These are phyloP conservation scores for Capronia americana DNA, from an alignment of 2,329 filamentous ascomycete genomes.

Conservation along the genomic window DNA sequence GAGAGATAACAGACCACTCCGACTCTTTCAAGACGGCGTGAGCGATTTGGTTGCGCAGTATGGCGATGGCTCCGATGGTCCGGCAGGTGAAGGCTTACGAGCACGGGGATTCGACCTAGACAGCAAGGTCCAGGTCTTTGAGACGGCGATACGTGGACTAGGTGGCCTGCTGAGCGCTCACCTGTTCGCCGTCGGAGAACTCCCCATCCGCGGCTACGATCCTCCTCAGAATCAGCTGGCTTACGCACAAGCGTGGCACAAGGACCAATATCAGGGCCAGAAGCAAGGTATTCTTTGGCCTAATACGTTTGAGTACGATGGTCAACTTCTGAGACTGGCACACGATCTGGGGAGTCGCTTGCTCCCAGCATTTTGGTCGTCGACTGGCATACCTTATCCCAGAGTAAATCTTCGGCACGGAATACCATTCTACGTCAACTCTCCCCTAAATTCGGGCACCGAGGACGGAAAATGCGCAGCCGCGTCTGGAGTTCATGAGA, in stretches of 20 bases:
- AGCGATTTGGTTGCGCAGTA: constrained; percentile 78
- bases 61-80: constrained; percentile 77
- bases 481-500: constrained; percentile 62
- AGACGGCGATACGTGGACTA: constrained; percentile 92
- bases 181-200: constrained; percentile 85
- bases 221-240: constrained; percentile 53
- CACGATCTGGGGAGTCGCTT: constrained; percentile 82
- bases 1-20: constrained; percentile 67
- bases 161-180: constrained; percentile 92
- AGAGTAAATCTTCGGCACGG: constrained; percentile 89
- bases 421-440: constrained; percentile 90
- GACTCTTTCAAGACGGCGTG: constrained; percentile 81
- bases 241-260: constrained; percentile 52
- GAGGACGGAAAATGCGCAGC: constrained; percentile 35
- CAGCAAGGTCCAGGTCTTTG: constrained; percentile 98
- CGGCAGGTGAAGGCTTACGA: constrained; percentile 72
- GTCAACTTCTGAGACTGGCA: constrained; percentile 87
- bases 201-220: constrained; percentile 82
- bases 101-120: constrained; percentile 89
- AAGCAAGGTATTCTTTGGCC: constrained; percentile 68
- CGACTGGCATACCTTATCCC: constrained; percentile 91
- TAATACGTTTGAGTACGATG: constrained; percentile 81
- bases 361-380: constrained; percentile 88
- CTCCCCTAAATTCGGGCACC: constrained; percentile 66
- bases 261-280: constrained; percentile 38